Percentiles rank a stretch among this genome's conserved stretches.
phyloP scores from a whole-genome alignment of 352 stramenopile species.

The Pythium monospermum region DNA sequence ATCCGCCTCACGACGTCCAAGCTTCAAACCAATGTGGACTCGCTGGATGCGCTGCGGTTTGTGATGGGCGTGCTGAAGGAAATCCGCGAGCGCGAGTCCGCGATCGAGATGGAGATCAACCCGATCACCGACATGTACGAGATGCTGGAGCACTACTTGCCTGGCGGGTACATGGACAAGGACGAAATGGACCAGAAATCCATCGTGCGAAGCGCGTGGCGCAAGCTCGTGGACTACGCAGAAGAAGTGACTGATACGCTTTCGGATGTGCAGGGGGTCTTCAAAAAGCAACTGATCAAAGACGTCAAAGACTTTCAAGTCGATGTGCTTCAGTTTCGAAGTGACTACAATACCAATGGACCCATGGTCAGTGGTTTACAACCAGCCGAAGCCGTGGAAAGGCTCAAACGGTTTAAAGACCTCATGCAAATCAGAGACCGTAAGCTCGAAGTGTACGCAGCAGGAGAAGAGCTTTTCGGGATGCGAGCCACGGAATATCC shows the following conservation, averaged over 20 bases:
- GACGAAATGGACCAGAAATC: constrained; percentile 91
- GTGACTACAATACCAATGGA: constrained; percentile 57
- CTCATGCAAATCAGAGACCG: constrained; percentile 65
- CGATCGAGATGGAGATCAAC: constrained; percentile 88
- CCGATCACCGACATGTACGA: constrained; percentile 88
- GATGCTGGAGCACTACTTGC: constrained; percentile 86
- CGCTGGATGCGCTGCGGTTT: constrained; percentile 68
- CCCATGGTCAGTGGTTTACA: constrained; percentile 75
- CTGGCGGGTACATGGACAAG: constrained; percentile 81
- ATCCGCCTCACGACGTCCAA: constrained; percentile 72
- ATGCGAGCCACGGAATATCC: constrained; percentile 74
- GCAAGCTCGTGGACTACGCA: constrained; percentile 84
- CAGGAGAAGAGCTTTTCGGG: constrained; percentile 87
- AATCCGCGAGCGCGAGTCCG: constrained; percentile 77
- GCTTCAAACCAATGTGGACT: constrained; percentile 57
- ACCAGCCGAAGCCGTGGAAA: constrained; percentile 75
- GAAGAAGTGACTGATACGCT: constrained; percentile 88
- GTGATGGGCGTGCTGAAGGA: constrained; percentile 85
- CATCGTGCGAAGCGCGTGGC: constrained; percentile 76
- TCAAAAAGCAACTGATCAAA: constrained; percentile 89
- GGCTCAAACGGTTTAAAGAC: constrained; percentile 85
- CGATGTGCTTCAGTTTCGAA: constrained; percentile 61
- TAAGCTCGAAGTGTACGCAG: constrained; percentile 85
- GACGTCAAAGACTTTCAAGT: constrained; percentile 84
- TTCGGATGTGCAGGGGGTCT: constrained; percentile 76